Evolutionary conservation across 1,139 yeast species (phyloP).

Genomic region (Candida glucosophila): DNA sequence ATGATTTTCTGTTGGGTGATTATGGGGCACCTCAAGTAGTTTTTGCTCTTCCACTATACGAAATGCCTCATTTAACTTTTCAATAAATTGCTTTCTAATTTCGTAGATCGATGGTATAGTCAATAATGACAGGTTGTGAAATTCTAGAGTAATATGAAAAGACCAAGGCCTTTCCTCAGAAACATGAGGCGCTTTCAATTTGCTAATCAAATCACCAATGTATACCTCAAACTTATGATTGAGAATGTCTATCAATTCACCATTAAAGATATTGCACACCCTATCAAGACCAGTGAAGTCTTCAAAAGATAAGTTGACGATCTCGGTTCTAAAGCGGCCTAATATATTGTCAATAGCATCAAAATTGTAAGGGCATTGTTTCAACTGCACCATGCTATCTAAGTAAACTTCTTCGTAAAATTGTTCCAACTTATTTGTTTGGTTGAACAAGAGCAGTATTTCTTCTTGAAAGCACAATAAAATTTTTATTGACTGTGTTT

Average conservation of each 20-base stretch:
- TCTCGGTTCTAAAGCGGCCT: constrained; percentile 27
- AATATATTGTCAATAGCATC: constrained; percentile 13
- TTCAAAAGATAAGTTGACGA: constrained; percentile 33
- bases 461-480: constrained; percentile 32
- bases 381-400: constrained; percentile 15
- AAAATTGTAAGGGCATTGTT: constrained; percentile 17
- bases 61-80: no score
- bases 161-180: no score
- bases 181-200: no score
- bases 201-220: background rate
- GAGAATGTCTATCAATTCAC: constrained; percentile 27
- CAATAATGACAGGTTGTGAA: no score
- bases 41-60: no score
- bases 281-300: constrained; percentile 28
- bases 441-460: constrained; percentile 16
- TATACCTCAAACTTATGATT: constrained; percentile 3
- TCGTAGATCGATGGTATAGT: no score
- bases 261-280: constrained; percentile 35
- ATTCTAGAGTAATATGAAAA: no score
- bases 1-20: no score
- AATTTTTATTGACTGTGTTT: constrained; percentile 29
- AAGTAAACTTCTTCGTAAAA: constrained; percentile 14
- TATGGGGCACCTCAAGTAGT: no score
- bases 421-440: constrained; percentile 23
- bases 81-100: no score